Percentiles rank a stretch among this genome's conserved stretches.
Evolutionary conservation across 495 filamentous ascomycete genomes (phyloP).

Genomic region (Xylaria telfairii): DNA sequence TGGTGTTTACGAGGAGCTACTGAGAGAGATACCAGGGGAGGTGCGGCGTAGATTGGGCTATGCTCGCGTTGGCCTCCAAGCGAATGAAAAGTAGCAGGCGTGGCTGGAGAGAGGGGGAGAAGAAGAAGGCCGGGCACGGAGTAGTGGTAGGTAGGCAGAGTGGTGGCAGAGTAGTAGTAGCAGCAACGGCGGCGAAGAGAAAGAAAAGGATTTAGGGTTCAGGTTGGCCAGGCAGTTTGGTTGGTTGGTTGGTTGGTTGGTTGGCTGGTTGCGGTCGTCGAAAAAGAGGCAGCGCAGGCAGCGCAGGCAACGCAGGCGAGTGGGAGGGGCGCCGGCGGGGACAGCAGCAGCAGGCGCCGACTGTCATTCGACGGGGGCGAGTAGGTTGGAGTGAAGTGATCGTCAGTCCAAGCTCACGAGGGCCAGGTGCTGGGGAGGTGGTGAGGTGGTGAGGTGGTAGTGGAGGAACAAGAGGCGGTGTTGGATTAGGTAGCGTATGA

Average conservation of each 20-base stretch:
- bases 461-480: constrained; percentile 24
- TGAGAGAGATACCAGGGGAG: constrained; percentile 5
- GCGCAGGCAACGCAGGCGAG: constrained; percentile 24
- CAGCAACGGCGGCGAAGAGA: constrained; percentile 16
- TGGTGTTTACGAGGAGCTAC: neutral
- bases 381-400: constrained; percentile 39
- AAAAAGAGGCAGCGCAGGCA: constrained; percentile 10
- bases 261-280: constrained; percentile 13
- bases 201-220: constrained; percentile 23
- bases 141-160: neutral
- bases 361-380: constrained; percentile 26
- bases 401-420: constrained; percentile 37
- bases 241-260: constrained; percentile 21
- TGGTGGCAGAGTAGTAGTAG: constrained; percentile 8
- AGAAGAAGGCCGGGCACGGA: too few species aligned
- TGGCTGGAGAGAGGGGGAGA: constrained; percentile 24
- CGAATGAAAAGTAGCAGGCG: constrained; percentile 14
- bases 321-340: constrained; percentile 41
- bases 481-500: too few species aligned
- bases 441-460: constrained; percentile 9
- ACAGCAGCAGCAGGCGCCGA: constrained; percentile 27
- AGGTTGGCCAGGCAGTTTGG: too few species aligned
- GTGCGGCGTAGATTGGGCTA: constrained; percentile 6
- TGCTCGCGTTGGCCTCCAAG: constrained; percentile 11
- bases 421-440: constrained; percentile 4